Conservation (phyloP, 75 land plant species). For the Cryptomeria japonica region DNA sequence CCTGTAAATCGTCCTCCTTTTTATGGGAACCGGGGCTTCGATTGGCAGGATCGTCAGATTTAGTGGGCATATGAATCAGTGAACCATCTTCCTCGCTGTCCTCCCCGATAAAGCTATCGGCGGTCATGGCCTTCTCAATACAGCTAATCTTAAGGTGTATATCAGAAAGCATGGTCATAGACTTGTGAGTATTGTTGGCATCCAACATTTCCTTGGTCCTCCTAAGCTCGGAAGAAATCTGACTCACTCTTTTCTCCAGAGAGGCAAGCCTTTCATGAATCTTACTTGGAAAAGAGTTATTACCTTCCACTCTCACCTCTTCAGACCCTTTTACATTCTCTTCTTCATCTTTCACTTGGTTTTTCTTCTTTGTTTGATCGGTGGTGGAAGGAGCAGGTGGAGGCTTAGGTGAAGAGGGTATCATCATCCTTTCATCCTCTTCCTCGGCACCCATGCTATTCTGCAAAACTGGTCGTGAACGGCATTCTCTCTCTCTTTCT, state of each 20-base stretch:
- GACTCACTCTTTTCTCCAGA: constrained; percentile 82
- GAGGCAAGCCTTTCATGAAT: constrained; percentile 71
- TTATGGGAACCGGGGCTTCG: background rate
- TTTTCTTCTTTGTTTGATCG: background rate
- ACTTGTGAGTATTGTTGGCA: constrained; percentile 49
- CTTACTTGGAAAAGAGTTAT: constrained; percentile 38
- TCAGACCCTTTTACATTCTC: background rate
- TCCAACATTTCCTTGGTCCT: constrained; percentile 81
- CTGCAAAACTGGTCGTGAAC: constrained; percentile 18
- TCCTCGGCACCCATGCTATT: constrained; percentile 11
- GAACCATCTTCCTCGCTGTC: background rate
- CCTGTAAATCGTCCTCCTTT: background rate
- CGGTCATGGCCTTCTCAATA: constrained; percentile 77
- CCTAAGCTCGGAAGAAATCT: constrained; percentile 79
- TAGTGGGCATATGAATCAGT: background rate
- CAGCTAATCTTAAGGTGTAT: constrained; percentile 74
- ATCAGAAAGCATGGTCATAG: constrained; percentile 64
- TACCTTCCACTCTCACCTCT: background rate
- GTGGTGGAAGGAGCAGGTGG: background rate
- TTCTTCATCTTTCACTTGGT: background rate
- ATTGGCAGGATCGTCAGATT: background rate
- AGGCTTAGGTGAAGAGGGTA: background rate
- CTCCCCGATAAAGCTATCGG: constrained; percentile 11
- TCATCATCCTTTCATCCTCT: background rate
- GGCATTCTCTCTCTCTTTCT: constrained; percentile 2